Evolutionary conservation across 768 basidiomycete genomes (phyloP), one percentile per base, ranked within the genome.

Genomic region (Agrocybe pediades): DNA sequence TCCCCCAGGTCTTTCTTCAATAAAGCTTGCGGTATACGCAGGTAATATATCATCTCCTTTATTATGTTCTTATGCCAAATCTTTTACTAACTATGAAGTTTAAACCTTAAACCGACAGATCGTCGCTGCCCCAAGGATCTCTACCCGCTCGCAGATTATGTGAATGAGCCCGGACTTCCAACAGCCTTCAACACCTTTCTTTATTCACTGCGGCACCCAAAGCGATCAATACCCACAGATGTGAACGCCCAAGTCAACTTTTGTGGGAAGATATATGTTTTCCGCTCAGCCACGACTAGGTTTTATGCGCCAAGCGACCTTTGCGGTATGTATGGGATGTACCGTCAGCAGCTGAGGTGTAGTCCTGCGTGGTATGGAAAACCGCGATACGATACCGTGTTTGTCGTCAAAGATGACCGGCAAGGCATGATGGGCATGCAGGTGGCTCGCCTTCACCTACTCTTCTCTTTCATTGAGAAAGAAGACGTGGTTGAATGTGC

Each of bases 281-380:
- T n/a, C n/a, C n/a, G 68, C 21, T 71, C 68, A 11, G 68, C 70
- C 5, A 49, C 63, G n/a, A 57, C 66, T 1, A 30, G 29, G 0
- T 70, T 64, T 49, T 70, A 65, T 53, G 57, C 68, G 0, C 69
- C 69, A 19, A 69, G 69, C 51, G 70, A 70, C 29, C 49, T 63
- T 1, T 66, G 64, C 50, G 67, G 70, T 1, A 47, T 57, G 3
- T 59, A 66, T 3, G 67, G 71, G 0, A 65, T 71, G 66, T 51
- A 65, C 19, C 58, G 57, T 1, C 59, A 74, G 43, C 54, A 46
- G 0, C 69, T 74, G 26, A 62, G 61, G 4, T 64, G 61, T 9
- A 64, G 56, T 41, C 69, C 67, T 0, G 45, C 19, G 2, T 72
- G 62, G 58, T 51, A 59, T 43, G 58, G 60, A 0, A 39, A 61